phyloP scores from a whole-genome alignment of 129 eudicot genomes.

The Tagetes patula region DNA sequence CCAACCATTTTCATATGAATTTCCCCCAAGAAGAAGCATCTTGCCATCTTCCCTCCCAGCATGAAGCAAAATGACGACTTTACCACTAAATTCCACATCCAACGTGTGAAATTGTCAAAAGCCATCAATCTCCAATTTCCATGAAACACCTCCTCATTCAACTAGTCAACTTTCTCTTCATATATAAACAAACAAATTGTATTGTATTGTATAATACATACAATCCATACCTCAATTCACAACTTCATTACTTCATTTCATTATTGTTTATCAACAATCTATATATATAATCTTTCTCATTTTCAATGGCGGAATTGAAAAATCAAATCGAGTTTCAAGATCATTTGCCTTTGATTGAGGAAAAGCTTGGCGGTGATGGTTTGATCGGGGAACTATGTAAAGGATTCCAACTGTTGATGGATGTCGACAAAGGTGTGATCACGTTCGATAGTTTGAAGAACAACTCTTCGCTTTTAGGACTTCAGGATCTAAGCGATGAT shows the following conservation, averaged over 20 bases:
- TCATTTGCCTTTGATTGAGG: conserved; percentile 69
- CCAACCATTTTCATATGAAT: conserved; percentile 8
- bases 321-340: conserved; percentile 49
- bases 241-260: background rate
- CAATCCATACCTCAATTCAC: background rate
- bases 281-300: background rate
- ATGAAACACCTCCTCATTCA: conserved; percentile 24
- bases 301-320: conserved; percentile 38
- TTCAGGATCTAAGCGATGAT: conserved; percentile 60
- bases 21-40: conserved; percentile 28
- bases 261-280: background rate
- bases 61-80: conserved; percentile 2
- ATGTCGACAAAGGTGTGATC: conserved; percentile 66
- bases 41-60: conserved; percentile 24
- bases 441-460: conserved; percentile 78
- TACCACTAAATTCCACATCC: background rate
- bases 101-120: conserved; percentile 3
- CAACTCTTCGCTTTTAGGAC: conserved; percentile 59
- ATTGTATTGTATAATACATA: background rate
- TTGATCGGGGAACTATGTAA: conserved; percentile 72
- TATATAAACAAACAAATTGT: background rate
- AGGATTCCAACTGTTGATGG: conserved; percentile 68
- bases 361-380: conserved; percentile 81
- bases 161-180: conserved; percentile 21
- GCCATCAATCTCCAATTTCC: conserved; percentile 16